These are phyloP conservation scores for Citrus reticulata DNA, from an alignment of 345 rosid species.

Conservation along the genomic window DNA sequence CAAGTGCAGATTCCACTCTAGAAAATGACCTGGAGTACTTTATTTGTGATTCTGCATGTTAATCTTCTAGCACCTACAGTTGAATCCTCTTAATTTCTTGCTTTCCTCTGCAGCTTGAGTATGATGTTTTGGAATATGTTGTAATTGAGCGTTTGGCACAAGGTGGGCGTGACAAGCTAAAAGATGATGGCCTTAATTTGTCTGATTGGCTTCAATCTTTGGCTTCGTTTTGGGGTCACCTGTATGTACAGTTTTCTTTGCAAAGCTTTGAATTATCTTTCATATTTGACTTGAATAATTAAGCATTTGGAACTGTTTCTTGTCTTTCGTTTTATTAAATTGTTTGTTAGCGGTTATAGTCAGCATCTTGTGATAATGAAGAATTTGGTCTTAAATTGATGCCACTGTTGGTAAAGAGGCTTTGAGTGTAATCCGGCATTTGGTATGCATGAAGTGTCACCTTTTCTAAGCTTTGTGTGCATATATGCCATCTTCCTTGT, in stretches of 20 bases:
- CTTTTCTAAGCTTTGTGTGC: neutral
- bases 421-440: neutral
- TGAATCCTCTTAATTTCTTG: slow-evolving; percentile 18
- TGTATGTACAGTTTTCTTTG: slow-evolving; percentile 63
- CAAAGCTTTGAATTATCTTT: slow-evolving; percentile 3
- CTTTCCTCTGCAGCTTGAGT: slow-evolving; percentile 72
- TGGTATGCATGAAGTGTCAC: neutral
- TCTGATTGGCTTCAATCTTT: slow-evolving; percentile 99
- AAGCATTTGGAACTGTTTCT: neutral
- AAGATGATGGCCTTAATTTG: slow-evolving; percentile 96
- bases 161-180: slow-evolving; percentile 95
- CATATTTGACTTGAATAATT: neutral
- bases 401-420: neutral
- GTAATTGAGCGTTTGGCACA: slow-evolving; percentile 94
- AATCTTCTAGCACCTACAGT: neutral
- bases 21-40: neutral
- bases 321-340: neutral
- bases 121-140: slow-evolving; percentile 95
- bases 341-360: neutral
- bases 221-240: slow-evolving; percentile 99
- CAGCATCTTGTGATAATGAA: neutral
- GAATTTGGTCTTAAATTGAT: neutral
- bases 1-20: too few relatives aligned
- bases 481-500: neutral
- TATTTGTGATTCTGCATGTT: neutral